Evolutionary conservation across 2,329 filamentous ascomycete species (phyloP).

Genomic region (Microsporum ferrugineum): DNA sequence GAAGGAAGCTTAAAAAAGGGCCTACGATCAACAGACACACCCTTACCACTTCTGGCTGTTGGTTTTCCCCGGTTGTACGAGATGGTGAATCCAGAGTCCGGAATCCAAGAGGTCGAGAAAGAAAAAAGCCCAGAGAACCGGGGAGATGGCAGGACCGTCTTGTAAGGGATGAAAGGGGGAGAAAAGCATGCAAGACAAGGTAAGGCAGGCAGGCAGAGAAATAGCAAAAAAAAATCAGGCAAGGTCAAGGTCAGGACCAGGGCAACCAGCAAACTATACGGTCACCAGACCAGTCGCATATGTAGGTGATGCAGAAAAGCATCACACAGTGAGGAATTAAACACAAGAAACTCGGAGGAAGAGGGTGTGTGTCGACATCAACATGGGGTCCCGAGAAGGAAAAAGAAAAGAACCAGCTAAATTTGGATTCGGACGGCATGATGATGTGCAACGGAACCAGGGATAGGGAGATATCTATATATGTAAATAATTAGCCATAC

Average conservation of each 20-base stretch:
- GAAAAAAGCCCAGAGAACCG: background rate
- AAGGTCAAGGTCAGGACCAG: background rate
- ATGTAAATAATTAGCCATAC: background rate
- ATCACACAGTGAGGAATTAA: background rate
- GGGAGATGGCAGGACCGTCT: background rate
- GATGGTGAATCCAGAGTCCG: background rate
- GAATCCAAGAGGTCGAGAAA: background rate
- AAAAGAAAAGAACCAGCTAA: background rate
- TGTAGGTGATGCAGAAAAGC: conserved; percentile 5
- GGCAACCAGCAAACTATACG: conserved; percentile 1
- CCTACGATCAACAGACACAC: background rate
- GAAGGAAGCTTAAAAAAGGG: background rate
- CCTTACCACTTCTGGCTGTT: background rate
- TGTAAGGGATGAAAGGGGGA: background rate
- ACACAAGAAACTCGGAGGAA: background rate
- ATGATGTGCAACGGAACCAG: background rate
- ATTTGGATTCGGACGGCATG: conserved; percentile 3
- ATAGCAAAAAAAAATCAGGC: background rate
- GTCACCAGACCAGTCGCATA: conserved; percentile 6
- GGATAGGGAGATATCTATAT: background rate
- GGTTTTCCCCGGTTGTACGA: background rate
- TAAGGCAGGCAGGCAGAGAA: background rate
- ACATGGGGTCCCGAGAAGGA: background rate
- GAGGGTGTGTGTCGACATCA: background rate
- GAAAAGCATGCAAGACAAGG: background rate